Percentiles rank a stretch among this genome's conserved stretches.
phyloP scores from a whole-genome alignment of 1,284 basidiomycete species.

The Cystobasidium sp. region DNA sequence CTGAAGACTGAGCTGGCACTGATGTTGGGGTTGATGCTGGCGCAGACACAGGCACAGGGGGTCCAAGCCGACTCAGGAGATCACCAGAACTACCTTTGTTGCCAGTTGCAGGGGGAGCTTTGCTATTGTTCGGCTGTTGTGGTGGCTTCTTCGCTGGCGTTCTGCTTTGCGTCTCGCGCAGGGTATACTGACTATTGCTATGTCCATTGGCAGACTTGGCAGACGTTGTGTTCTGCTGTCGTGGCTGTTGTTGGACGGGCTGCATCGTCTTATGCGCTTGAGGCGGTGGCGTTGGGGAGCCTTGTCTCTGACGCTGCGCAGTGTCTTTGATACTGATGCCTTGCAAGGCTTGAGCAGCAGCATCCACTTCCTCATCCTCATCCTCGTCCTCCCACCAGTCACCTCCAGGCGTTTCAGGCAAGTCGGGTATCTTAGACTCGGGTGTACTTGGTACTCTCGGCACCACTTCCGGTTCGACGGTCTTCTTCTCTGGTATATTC shows the following conservation, averaged over 20 bases:
- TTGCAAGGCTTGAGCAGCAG: constrained; percentile 28
- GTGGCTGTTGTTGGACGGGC: constrained; percentile 1
- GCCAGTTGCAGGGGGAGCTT: neutral
- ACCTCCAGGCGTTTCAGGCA: constrained; percentile 20
- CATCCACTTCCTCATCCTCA: constrained; percentile 34
- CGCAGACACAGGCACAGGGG: constrained; percentile 20
- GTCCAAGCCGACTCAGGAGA: constrained; percentile 11
- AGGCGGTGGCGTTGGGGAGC: constrained; percentile 6
- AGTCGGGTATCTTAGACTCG: constrained; percentile 19
- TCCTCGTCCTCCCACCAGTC: constrained; percentile 38
- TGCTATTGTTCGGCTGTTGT: neutral
- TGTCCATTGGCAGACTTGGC: neutral
- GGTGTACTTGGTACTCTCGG: neutral
- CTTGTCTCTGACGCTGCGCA: neutral
- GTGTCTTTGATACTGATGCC: constrained; percentile 29
- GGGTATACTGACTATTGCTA: neutral
- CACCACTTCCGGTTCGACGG: neutral
- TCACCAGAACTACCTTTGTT: neutral
- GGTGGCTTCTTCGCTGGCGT: constrained; percentile 6
- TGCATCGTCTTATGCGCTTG: neutral
- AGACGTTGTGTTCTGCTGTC: no score
- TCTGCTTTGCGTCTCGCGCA: neutral
- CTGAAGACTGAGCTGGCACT: neutral
- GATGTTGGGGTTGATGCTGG: no score
- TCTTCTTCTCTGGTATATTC: neutral